Conservation (phyloP, 208 protist genomes). For the Leishmania braziliensis region DNA sequence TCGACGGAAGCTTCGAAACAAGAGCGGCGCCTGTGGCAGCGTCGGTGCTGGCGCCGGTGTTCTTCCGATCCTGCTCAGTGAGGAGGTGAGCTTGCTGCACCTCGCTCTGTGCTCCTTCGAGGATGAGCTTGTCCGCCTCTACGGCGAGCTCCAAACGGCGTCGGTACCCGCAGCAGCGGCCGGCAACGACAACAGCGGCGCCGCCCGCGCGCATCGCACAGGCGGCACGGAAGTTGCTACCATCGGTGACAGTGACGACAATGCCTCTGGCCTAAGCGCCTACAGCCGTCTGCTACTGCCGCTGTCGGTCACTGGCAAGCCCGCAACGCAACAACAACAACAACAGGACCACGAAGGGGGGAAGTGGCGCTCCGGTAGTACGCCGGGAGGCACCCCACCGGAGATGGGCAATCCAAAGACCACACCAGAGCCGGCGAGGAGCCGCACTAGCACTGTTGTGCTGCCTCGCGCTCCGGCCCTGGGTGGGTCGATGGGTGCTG, state of each 20-base stretch:
- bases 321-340: not conserved
- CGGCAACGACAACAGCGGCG: not conserved
- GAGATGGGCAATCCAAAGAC: not conserved
- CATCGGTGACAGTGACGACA: not conserved
- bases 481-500: not conserved
- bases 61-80: conserved; percentile 56
- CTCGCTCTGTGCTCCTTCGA: conserved; percentile 71
- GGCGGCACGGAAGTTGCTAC: not conserved
- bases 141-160: conserved; percentile 29
- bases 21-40: not conserved
- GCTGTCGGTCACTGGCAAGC: conserved; percentile 17
- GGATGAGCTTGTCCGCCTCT: conserved; percentile 67
- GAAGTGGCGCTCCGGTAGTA: not conserved
- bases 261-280: conserved; percentile 16
- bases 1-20: not conserved
- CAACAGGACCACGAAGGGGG: not conserved
- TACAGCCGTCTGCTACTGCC: conserved; percentile 34
- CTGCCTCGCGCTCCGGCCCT: not conserved
- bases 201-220: not conserved
- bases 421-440: not conserved
- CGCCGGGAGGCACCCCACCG: too few relatives aligned
- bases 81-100: conserved; percentile 81
- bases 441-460: not conserved
- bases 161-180: not conserved
- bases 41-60: conserved; percentile 4